Evolutionary conservation across 1,284 basidiomycete genomes (phyloP).

Genomic region (Termitomyces sp.): DNA sequence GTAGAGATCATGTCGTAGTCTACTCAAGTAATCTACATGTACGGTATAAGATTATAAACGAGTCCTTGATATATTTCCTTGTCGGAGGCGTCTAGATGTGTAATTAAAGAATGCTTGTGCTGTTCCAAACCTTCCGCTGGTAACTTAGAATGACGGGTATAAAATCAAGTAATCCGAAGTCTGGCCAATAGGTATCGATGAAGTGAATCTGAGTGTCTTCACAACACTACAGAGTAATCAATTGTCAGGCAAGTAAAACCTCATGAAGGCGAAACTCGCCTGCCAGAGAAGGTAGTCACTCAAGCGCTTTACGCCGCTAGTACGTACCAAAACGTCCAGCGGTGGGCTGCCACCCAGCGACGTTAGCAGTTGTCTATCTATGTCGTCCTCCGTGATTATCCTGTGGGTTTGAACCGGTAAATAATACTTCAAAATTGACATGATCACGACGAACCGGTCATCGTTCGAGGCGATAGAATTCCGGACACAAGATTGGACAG

Average conservation of each 20-base stretch:
- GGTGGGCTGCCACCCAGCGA: conserved; percentile 67
- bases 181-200: conserved; percentile 89
- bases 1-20: background rate
- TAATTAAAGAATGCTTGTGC: background rate
- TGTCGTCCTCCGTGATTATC: conserved; percentile 58
- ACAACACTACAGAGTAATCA: conserved; percentile 46
- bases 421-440: conserved; percentile 5
- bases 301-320: conserved; percentile 86
- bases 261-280: conserved; percentile 38
- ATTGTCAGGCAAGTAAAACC: background rate
- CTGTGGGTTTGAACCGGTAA: conserved; percentile 14
- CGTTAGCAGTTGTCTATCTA: conserved; percentile 67
- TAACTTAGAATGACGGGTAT: conserved; percentile 83
- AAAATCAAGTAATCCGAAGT: conserved; percentile 87
- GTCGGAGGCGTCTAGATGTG: background rate
- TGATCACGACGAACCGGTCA: conserved; percentile 23
- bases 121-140: conserved; percentile 68
- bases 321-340: conserved; percentile 88
- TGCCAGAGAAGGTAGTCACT: conserved; percentile 97
- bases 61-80: background rate
- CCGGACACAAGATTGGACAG: conserved; percentile 59
- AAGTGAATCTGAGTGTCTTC: conserved; percentile 91
- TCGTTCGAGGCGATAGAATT: conserved; percentile 38
- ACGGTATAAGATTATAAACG: background rate
- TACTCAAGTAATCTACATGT: background rate